These are phyloP conservation scores for Dryadomyces quercus-mongolicae DNA, from an alignment of 2,329 filamentous ascomycete genomes.

Conservation along the genomic window DNA sequence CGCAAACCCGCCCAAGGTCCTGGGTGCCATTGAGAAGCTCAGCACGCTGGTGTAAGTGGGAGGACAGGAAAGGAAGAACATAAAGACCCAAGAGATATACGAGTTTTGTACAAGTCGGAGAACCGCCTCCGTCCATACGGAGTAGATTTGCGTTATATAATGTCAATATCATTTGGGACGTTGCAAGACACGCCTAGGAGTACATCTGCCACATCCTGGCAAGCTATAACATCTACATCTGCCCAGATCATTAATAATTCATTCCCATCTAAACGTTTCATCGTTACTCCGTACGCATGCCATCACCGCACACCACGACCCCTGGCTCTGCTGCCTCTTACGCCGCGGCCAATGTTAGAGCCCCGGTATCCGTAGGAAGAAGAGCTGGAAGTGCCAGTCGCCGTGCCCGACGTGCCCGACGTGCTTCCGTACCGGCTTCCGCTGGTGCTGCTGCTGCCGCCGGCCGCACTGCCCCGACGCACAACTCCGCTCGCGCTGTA, in stretches of 20 bases:
- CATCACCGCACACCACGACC: conserved; percentile 4
- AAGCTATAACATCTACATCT: too few species aligned
- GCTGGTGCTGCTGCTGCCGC: background rate
- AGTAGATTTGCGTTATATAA: too few species aligned
- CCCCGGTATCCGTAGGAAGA: background rate
- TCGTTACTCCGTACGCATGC: too few species aligned
- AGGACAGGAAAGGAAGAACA: background rate
- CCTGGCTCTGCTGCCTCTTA: conserved; percentile 35
- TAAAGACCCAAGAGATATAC: too few species aligned
- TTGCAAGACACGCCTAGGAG: too few species aligned
- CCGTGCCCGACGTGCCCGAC: background rate
- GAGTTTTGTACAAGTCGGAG: too few species aligned
- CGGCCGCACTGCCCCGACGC: conserved; percentile 11
- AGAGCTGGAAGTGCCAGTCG: background rate
- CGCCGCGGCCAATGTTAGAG: conserved; percentile 32
- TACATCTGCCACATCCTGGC: too few species aligned
- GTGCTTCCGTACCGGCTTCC: background rate
- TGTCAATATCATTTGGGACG: too few species aligned
- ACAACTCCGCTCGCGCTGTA: conserved; percentile 7
- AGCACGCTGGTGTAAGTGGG: background rate
- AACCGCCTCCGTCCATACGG: too few species aligned
- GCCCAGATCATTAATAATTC: conserved; percentile 14
- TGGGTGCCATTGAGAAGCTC: background rate
- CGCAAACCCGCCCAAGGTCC: conserved; percentile 1
- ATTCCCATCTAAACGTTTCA: too few species aligned